phyloP scores from a whole-genome alignment of 1,284 basidiomycete genomes.

The Ganoderma multipileum region DNA sequence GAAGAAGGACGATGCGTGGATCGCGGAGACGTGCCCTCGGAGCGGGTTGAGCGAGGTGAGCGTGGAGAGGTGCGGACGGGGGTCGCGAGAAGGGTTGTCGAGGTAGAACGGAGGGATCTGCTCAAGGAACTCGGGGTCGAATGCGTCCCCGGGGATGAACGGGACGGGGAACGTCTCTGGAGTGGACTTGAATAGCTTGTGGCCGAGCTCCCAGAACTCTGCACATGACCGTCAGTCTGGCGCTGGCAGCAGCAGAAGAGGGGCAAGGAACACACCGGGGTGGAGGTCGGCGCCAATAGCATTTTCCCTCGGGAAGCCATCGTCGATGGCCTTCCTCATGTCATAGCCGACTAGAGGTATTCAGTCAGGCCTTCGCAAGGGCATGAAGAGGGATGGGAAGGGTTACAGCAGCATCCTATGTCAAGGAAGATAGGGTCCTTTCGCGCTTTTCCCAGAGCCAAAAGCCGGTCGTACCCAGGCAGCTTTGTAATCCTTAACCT shows the following conservation, averaged over 20 bases:
- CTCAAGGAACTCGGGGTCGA: conserved; percentile 44
- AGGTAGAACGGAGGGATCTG: conserved; percentile 28
- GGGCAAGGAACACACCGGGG: conserved; percentile 12
- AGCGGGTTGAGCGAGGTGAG: conserved; percentile 49
- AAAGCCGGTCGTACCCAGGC: conserved; percentile 7
- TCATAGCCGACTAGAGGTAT: not conserved
- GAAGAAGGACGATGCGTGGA: conserved; percentile 54
- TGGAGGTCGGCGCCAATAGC: conserved; percentile 37
- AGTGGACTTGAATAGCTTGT: conserved; percentile 38
- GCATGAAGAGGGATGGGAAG: no score
- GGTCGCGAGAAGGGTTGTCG: conserved; percentile 23
- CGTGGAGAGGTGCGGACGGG: conserved; percentile 39
- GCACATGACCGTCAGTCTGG: conserved; percentile 17
- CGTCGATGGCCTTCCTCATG: conserved; percentile 12
- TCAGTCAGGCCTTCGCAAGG: not conserved
- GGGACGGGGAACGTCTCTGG: conserved; percentile 48
- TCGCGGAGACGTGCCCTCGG: conserved; percentile 48
- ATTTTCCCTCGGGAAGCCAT: conserved; percentile 36
- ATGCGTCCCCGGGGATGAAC: conserved; percentile 51
- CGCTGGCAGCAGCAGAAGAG: conserved; percentile 25
- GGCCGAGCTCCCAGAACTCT: conserved; percentile 40
- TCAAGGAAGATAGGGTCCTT: conserved; percentile 10
- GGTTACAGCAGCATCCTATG: conserved; percentile 31
- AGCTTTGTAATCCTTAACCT: conserved; percentile 8
- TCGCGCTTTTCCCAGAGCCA: conserved; percentile 10